A percentile compares a stretch with the other conserved stretches of the same genome.
Evolutionary conservation across 2,329 filamentous ascomycete genomes (phyloP).

Genomic region (Xylaria hypoxylon): DNA sequence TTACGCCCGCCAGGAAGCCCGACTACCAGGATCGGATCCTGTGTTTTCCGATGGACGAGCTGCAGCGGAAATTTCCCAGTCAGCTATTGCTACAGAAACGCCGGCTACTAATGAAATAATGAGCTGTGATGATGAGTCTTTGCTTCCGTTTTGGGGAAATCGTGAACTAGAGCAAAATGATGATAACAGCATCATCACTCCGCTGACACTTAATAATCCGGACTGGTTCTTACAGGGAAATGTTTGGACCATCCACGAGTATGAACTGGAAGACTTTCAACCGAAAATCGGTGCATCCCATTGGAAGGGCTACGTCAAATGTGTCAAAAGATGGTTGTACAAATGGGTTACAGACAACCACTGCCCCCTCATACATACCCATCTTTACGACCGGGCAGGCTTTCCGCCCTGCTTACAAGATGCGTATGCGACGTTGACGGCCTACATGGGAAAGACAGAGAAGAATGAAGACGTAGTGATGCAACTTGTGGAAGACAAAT

Average conservation of each 20-base stretch:
- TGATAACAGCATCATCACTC: not conserved
- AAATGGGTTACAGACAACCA: slow-evolving; percentile 5
- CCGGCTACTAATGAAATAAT: too few relatives aligned
- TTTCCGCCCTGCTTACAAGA: slow-evolving; percentile 20
- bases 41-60: too few relatives aligned
- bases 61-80: too few relatives aligned
- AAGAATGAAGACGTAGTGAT: slow-evolving; percentile 10
- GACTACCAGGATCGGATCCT: too few relatives aligned
- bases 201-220: not conserved
- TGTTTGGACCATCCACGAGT: slow-evolving; percentile 9
- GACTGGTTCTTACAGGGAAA: slow-evolving; percentile 1
- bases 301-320: slow-evolving; percentile 5
- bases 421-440: slow-evolving; percentile 7
- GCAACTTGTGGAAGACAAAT: slow-evolving; percentile 8
- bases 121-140: too few relatives aligned
- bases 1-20: too few relatives aligned
- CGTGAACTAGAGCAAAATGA: too few relatives aligned
- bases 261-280: slow-evolving; percentile 5
- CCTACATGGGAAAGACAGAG: slow-evolving; percentile 9
- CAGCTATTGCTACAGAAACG: too few relatives aligned
- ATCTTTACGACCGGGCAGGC: not conserved
- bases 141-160: too few relatives aligned
- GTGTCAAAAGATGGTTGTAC: not conserved
- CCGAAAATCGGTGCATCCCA: not conserved
- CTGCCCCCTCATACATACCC: slow-evolving; percentile 10